Evolutionary conservation across 352 stramenopile species (phyloP).

Genomic region (Pilasporangium apinafurcum): DNA sequence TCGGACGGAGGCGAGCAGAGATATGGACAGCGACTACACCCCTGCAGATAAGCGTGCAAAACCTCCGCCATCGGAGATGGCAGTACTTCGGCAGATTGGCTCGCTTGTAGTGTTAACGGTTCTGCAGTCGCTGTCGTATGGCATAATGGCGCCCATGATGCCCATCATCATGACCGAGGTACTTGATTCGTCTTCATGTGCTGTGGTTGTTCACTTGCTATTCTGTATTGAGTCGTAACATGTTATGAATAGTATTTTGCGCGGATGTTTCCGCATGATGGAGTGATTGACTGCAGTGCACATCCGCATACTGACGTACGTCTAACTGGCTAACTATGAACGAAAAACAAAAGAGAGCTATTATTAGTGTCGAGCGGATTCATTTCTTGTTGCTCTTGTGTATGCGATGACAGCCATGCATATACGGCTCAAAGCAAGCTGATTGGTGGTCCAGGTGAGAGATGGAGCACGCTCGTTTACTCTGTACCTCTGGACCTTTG

Average conservation of each 20-base stretch:
- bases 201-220: background rate
- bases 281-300: constrained; percentile 47
- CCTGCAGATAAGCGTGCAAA: no score
- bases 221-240: background rate
- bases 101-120: constrained; percentile 39
- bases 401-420: constrained; percentile 32
- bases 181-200: background rate
- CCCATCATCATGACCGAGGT: constrained; percentile 68
- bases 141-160: constrained; percentile 58
- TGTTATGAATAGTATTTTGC: constrained; percentile 59
- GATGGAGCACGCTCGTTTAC: background rate
- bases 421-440: constrained; percentile 58
- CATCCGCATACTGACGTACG: constrained; percentile 30
- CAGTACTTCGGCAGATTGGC: constrained; percentile 20
- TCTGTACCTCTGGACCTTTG: background rate
- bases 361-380: no score
- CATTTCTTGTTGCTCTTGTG: no score
- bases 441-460: constrained; percentile 62
- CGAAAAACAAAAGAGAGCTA: no score
- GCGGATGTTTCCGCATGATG: constrained; percentile 31
- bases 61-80: no score
- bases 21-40: no score
- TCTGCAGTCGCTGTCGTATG: constrained; percentile 47
- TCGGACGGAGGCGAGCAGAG: no score
- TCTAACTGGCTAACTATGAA: background rate